These are phyloP conservation scores for Piper betle DNA, from an alignment of 164 flowering plant species.

Conservation along the genomic window DNA sequence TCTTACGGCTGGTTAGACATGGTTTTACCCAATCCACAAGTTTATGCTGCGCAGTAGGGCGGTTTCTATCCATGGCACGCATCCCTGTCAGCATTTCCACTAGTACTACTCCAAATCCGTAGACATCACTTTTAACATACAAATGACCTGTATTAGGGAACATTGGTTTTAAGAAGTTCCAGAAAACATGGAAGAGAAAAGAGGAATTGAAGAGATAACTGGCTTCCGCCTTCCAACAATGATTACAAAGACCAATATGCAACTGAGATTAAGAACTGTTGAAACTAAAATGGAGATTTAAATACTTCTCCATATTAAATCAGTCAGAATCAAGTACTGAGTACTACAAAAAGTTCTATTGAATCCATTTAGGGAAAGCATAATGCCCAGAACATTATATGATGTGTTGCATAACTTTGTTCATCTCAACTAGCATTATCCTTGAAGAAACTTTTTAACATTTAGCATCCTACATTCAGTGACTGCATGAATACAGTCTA, in stretches of 20 bases:
- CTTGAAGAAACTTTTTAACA: too few species aligned
- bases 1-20: conserved; percentile 27
- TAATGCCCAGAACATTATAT: too few species aligned
- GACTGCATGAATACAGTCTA: background rate
- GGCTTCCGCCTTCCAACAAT: background rate
- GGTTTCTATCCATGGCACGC: conserved; percentile 54
- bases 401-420: too few species aligned
- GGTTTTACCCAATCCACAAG: conserved; percentile 80
- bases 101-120: conserved; percentile 79
- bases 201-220: background rate
- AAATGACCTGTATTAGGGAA: conserved; percentile 49
- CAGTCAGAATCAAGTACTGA: too few species aligned
- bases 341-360: too few species aligned
- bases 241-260: background rate
- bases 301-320: too few species aligned
- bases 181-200: background rate
- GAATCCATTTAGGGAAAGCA: too few species aligned
- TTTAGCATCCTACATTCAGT: background rate
- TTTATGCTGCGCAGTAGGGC: conserved; percentile 50
- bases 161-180: background rate
- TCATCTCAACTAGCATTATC: background rate
- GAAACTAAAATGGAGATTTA: too few species aligned
- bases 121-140: conserved; percentile 82
- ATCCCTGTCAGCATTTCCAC: conserved; percentile 66
- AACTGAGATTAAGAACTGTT: background rate